phyloP scores from a whole-genome alignment of 2,329 filamentous ascomycete genomes.

The Chaetomiaceae sp. region DNA sequence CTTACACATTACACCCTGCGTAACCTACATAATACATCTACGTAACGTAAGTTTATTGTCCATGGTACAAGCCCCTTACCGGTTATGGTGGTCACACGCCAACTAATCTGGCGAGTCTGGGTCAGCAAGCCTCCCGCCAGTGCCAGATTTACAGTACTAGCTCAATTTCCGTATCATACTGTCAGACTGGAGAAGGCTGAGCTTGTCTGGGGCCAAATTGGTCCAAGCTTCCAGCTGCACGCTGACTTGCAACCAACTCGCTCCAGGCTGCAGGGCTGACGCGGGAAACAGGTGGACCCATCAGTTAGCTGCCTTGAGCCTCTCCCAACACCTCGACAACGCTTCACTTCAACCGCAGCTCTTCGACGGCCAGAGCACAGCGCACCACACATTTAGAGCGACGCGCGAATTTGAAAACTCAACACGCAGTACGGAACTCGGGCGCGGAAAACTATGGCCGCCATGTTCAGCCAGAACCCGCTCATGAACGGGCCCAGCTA shows the following conservation, averaged over 20 bases:
- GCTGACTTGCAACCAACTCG: constrained; percentile 18
- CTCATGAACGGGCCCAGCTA: constrained; percentile 64
- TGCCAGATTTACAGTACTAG: too few relatives aligned
- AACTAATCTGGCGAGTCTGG: constrained; percentile 13
- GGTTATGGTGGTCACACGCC: too few relatives aligned
- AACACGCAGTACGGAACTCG: not conserved
- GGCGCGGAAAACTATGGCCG: constrained; percentile 37
- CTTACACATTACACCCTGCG: too few relatives aligned
- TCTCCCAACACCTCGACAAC: too few relatives aligned
- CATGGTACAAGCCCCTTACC: too few relatives aligned
- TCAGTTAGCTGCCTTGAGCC: not conserved
- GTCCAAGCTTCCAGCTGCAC: constrained; percentile 10
- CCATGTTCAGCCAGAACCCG: constrained; percentile 66
- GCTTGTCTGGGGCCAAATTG: not conserved
- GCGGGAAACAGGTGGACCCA: constrained; percentile 5
- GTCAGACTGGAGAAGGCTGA: too few relatives aligned
- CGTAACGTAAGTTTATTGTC: too few relatives aligned
- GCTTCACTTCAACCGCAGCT: not conserved
- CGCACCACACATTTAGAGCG: not conserved
- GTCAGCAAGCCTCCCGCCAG: too few relatives aligned
- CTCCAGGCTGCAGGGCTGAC: constrained; percentile 47
- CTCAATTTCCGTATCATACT: too few relatives aligned
- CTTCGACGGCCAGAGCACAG: not conserved
- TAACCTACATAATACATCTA: too few relatives aligned
- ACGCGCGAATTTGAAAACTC: not conserved